These are phyloP conservation scores for Zygosaccharomyces rouxii DNA, from an alignment of 805 yeast genomes.

Conservation along the genomic window DNA sequence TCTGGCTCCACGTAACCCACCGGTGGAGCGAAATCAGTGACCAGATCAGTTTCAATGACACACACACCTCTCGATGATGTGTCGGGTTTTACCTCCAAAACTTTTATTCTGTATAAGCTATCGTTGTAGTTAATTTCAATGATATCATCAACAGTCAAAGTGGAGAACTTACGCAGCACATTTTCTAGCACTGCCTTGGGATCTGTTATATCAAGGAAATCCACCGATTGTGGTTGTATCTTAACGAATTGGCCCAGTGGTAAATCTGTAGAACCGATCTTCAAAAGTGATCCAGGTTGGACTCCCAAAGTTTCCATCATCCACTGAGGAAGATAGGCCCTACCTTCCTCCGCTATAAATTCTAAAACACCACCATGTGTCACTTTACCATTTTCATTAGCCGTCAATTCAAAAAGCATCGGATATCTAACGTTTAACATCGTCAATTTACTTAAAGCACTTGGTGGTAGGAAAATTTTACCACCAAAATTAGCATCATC, in stretches of 20 bases:
- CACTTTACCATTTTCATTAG: slow-evolving; percentile 52
- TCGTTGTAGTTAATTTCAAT: slow-evolving; percentile 83
- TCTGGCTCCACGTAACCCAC: slow-evolving; percentile 97
- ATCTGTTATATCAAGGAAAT: slow-evolving; percentile 87
- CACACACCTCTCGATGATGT: slow-evolving; percentile 64
- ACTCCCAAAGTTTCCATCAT: slow-evolving; percentile 76
- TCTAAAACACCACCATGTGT: slow-evolving; percentile 95
- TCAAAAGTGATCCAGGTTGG: slow-evolving; percentile 76
- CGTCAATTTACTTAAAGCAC: slow-evolving; percentile 82
- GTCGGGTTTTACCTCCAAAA: slow-evolving; percentile 83
- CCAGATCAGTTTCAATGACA: slow-evolving; percentile 94
- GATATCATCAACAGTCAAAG: slow-evolving; percentile 77
- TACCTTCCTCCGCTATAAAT: slow-evolving; percentile 95
- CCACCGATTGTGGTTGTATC: slow-evolving; percentile 92
- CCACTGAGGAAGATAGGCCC: slow-evolving; percentile 95
- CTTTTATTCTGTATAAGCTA: slow-evolving; percentile 69
- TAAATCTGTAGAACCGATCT: slow-evolving; percentile 69
- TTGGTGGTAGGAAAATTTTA: slow-evolving; percentile 89
- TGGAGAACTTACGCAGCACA: slow-evolving; percentile 83
- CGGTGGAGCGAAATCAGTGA: slow-evolving; percentile 98
- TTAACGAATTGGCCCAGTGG: slow-evolving; percentile 87
- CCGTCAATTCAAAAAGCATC: slow-evolving; percentile 80
- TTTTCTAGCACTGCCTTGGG: slow-evolving; percentile 96
- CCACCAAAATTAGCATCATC: slow-evolving; percentile 91
- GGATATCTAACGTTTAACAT: slow-evolving; percentile 93